A percentile compares a stretch with the other conserved stretches of the same genome.
Evolutionary conservation across 768 basidiomycete species (phyloP).

Genomic region (Dacryopinax spathularia): DNA sequence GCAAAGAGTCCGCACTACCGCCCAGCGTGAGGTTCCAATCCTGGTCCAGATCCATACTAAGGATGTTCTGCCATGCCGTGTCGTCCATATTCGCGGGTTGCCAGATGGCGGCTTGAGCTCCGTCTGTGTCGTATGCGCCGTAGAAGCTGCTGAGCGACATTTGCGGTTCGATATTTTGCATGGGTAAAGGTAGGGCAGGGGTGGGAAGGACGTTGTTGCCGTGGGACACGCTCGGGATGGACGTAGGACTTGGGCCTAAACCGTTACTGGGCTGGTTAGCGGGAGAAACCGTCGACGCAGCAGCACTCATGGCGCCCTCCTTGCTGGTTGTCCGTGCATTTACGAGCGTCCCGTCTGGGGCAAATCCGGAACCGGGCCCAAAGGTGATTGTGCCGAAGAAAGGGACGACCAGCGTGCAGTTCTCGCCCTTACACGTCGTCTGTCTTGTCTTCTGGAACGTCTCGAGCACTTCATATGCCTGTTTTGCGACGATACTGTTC

Average conservation of each 20-base stretch:
- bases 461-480: neutral
- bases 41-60: slow-evolving; percentile 2
- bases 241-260: neutral
- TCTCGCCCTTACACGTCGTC: neutral
- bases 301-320: no score
- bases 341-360: neutral
- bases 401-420: neutral
- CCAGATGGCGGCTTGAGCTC: neutral
- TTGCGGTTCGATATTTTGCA: neutral
- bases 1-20: no score
- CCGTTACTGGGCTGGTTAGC: no score
- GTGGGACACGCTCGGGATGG: neutral
- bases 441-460: neutral
- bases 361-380: neutral
- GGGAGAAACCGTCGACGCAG: no score
- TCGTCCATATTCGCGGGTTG: neutral
- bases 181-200: neutral
- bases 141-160: neutral
- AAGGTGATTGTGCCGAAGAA: neutral
- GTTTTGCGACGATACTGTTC: neutral
- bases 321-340: no score
- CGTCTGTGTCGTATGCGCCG: neutral
- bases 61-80: neutral
- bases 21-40: neutral
- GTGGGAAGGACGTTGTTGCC: neutral